phyloP scores from a whole-genome alignment of 805 yeast species.

The Metschnikowia continentalis region DNA sequence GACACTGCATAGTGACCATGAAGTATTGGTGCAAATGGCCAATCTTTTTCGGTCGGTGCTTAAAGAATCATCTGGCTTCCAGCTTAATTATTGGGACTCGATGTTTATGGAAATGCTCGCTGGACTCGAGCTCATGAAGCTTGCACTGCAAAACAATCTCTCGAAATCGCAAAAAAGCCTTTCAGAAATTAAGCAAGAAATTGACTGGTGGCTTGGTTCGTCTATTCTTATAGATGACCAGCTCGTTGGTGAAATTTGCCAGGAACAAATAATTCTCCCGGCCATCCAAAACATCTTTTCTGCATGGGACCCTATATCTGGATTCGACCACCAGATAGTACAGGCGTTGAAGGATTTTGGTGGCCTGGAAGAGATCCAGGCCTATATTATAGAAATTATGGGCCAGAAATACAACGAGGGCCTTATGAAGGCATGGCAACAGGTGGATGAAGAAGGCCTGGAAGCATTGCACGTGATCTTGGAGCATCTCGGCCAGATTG shows the following conservation, averaged over 20 bases:
- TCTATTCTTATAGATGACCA: conserved; percentile 11
- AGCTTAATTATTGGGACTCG: conserved; percentile 14
- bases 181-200: neutral
- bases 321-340: conserved; percentile 6
- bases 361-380: neutral
- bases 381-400: conserved; percentile 4
- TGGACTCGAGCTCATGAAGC: neutral
- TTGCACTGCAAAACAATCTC: no score
- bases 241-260: conserved; percentile 7
- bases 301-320: conserved; percentile 4
- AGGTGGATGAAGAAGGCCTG: neutral
- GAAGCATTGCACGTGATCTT: neutral
- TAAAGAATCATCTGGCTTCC: neutral
- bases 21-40: conserved; percentile 8
- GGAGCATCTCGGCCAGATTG: neutral
- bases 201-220: conserved; percentile 15
- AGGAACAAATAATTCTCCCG: conserved; percentile 8
- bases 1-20: neutral
- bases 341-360: conserved; percentile 8
- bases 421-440: neutral
- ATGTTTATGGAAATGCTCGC: conserved; percentile 6
- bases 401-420: conserved; percentile 3
- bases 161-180: neutral
- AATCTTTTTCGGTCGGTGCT: conserved; percentile 5
- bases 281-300: neutral